Percentiles rank a stretch among this genome's conserved stretches.
These are phyloP conservation scores for Kuraishia piskuri DNA, from an alignment of 805 yeast species.

Conservation along the genomic window DNA sequence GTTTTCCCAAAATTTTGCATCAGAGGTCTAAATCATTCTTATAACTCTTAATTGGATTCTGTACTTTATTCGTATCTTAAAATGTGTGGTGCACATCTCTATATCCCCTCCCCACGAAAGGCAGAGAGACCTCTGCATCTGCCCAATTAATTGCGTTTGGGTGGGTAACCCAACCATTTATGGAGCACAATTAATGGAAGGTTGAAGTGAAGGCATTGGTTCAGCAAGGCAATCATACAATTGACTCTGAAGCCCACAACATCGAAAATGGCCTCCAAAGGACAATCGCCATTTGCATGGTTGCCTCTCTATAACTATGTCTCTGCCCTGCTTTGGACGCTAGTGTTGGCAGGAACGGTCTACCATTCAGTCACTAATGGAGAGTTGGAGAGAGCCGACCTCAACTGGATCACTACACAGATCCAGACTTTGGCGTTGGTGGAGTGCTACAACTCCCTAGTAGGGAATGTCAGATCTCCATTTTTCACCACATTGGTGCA, in stretches of 20 bases:
- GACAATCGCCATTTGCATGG: neutral
- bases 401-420: slow-evolving; percentile 41
- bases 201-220: no score
- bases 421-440: slow-evolving; percentile 76
- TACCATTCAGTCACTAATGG: neutral
- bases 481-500: slow-evolving; percentile 77
- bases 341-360: slow-evolving; percentile 24
- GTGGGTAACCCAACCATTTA: no score
- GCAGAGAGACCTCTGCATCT: no score
- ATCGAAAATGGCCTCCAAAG: neutral
- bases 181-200: no score
- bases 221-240: no score
- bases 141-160: no score
- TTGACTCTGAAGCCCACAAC: neutral
- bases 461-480: slow-evolving; percentile 83
- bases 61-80: no score
- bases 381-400: neutral
- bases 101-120: no score
- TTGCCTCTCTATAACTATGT: slow-evolving; percentile 37
- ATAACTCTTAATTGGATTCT: no score
- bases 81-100: no score
- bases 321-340: slow-evolving; percentile 47
- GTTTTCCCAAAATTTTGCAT: no score
- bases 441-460: slow-evolving; percentile 70
- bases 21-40: no score